Conservation (phyloP, 345 rosid genomes). For the Syzygium jambos region DNA sequence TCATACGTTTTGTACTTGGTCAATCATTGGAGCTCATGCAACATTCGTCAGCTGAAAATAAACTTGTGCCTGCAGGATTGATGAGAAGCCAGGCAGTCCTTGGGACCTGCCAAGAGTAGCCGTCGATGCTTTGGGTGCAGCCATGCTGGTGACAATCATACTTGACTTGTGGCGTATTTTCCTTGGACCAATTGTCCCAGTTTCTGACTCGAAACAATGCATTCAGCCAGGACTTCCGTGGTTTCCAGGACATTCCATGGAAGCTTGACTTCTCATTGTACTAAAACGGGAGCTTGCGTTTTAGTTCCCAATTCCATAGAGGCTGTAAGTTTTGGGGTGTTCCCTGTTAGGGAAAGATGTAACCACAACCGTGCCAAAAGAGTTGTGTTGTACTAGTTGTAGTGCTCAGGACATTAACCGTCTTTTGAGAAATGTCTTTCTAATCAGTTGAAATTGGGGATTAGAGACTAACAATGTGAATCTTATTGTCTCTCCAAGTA, state of each 20-base stretch:
- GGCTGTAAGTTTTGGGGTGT: background rate
- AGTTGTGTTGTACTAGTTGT: background rate
- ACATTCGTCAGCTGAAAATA: background rate
- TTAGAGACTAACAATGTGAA: too few relatives aligned
- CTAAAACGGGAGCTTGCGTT: background rate
- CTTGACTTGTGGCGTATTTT: constrained; percentile 92
- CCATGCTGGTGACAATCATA: constrained; percentile 92
- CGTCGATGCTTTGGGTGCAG: constrained; percentile 90
- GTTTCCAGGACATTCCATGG: constrained; percentile 38
- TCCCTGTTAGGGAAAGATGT: background rate
- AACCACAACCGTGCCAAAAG: background rate
- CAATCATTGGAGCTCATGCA: background rate
- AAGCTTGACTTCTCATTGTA: constrained; percentile 4
- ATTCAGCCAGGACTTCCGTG: constrained; percentile 73
- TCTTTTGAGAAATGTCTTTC: background rate
- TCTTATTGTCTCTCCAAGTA: background rate
- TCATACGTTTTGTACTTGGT: background rate
- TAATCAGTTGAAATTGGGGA: background rate
- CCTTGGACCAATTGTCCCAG: constrained; percentile 79
- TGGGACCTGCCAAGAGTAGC: constrained; percentile 89
- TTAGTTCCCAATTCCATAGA: background rate
- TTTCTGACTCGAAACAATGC: constrained; percentile 47
- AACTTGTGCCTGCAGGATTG: constrained; percentile 45
- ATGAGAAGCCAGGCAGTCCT: constrained; percentile 70
- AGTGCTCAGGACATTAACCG: background rate